Conservation (phyloP, 257 asterid species). For the Leptodermis oblonga region DNA sequence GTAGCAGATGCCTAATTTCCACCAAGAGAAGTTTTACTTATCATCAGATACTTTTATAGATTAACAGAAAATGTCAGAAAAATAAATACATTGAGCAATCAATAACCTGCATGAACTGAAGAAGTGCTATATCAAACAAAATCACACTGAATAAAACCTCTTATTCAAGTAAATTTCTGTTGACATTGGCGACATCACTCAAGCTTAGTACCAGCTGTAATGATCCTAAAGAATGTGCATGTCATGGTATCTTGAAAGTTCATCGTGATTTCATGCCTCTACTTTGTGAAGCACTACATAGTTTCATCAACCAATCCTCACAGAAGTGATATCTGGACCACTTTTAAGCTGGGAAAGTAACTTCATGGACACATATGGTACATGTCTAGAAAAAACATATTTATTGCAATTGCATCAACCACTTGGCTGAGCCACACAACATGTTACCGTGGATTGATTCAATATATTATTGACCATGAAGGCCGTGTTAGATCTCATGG, state of each 20-base stretch:
- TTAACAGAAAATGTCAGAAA: background rate
- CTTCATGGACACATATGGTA: background rate
- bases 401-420: background rate
- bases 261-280: too few relatives aligned
- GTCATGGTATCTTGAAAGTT: too few relatives aligned
- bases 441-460: too few relatives aligned
- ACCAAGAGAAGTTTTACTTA: background rate
- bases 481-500: background rate
- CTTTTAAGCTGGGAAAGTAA: too few relatives aligned
- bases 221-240: background rate
- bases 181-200: background rate
- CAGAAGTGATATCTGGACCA: too few relatives aligned
- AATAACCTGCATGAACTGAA: background rate
- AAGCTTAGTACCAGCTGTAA: background rate
- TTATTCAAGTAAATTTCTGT: background rate
- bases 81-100: background rate
- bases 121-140: background rate
- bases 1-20: background rate
- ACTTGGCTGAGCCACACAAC: background rate
- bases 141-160: background rate
- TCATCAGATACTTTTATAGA: background rate
- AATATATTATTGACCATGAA: background rate
- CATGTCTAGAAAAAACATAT: background rate
- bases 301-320: too few relatives aligned
- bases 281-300: too few relatives aligned